Evolutionary conservation across 331 rosid genomes (phyloP).

Genomic region (Stylosanthes scabra): DNA sequence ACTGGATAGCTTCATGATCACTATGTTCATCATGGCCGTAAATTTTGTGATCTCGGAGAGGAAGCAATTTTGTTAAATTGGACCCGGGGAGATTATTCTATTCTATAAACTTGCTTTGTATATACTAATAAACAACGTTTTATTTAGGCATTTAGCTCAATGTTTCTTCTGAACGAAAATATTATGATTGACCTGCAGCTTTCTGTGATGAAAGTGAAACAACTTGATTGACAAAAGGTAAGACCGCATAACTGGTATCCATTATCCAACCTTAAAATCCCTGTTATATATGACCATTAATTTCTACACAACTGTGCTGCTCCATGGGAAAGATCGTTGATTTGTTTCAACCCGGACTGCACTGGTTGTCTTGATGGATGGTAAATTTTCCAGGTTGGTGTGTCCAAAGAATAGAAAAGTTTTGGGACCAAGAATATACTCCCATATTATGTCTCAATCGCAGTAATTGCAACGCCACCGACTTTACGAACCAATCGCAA

Average conservation of each 20-base stretch:
- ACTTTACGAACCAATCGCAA: too few relatives aligned
- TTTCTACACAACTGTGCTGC: background rate
- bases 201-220: background rate
- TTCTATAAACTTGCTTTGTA: conserved; percentile 6
- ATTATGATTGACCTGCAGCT: background rate
- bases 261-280: background rate
- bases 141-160: background rate
- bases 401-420: too few relatives aligned
- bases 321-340: background rate
- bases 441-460: too few relatives aligned
- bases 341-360: background rate
- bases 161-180: conserved; percentile 1
- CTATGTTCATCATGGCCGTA: background rate
- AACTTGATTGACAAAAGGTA: background rate
- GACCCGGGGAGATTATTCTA: background rate
- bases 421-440: too few relatives aligned
- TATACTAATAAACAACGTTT: background rate
- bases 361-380: too few relatives aligned
- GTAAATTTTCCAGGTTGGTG: too few relatives aligned
- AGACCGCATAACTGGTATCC: background rate
- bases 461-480: too few relatives aligned
- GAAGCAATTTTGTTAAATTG: conserved; percentile 3
- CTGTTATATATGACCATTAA: background rate
- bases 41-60: background rate
- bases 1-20: conserved; percentile 9